Conservation (phyloP, 2,329 filamentous ascomycete species). For the Fusarium sp. region DNA sequence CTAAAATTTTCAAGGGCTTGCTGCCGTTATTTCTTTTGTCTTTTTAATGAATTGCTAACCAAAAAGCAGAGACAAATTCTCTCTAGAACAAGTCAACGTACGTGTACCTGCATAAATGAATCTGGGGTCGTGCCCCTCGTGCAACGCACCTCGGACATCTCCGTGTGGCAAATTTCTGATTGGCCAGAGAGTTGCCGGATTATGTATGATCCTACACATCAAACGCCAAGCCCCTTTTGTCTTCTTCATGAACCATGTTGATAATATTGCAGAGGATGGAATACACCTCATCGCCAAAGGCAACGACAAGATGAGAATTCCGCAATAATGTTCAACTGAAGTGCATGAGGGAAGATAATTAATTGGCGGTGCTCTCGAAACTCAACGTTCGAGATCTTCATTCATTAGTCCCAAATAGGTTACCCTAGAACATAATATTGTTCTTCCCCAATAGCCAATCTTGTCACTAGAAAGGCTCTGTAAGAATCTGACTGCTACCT, state of each 20-base stretch:
- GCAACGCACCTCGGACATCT: constrained; percentile 4
- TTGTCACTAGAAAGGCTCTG: not conserved
- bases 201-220: constrained; percentile 5
- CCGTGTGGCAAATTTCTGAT: constrained; percentile 5
- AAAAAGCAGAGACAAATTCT: not conserved
- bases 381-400: not conserved
- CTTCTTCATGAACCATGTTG: not conserved
- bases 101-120: not conserved
- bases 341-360: not conserved
- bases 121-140: not conserved
- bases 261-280: not conserved
- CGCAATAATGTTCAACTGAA: not conserved
- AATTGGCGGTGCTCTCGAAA: no score
- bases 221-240: not conserved
- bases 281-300: not conserved
- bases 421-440: not conserved
- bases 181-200: not conserved
- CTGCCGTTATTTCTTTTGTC: not conserved
- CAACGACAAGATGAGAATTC: fast-evolving
- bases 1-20: not conserved
- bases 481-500: no score
- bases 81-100: not conserved
- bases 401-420: not conserved
- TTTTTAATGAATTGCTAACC: not conserved
- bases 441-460: constrained; percentile 1